Conservation (phyloP, 2,329 filamentous ascomycete species). For the Diplodia corticola region DNA sequence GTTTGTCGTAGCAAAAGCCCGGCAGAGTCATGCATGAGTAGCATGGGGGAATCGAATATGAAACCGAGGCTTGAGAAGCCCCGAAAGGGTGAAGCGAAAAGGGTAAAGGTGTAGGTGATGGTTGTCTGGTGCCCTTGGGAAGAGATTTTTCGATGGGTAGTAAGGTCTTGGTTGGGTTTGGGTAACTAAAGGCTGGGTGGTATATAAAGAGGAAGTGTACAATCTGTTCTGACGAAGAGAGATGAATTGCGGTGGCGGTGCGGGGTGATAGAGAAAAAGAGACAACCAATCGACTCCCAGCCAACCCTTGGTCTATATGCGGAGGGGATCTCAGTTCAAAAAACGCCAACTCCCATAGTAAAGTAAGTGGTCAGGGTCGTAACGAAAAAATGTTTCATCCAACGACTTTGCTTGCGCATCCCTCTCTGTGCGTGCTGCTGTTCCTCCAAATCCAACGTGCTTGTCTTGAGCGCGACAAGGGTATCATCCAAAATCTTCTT, state of each 20-base stretch:
- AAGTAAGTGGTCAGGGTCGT: constrained; percentile 13
- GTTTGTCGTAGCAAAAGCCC: background rate
- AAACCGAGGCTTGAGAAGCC: background rate
- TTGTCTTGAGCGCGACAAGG: constrained; percentile 5
- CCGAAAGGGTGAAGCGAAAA: background rate
- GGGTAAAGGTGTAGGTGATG: background rate
- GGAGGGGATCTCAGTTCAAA: constrained; percentile 4
- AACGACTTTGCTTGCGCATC: constrained; percentile 5
- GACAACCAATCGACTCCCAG: constrained; percentile 15
- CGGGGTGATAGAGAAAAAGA: constrained; percentile 1
- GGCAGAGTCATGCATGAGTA: background rate
- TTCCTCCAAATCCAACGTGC: constrained; percentile 11
- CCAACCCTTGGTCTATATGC: constrained; percentile 16
- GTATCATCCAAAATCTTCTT: constrained; percentile 15
- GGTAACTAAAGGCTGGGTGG: constrained; percentile 18
- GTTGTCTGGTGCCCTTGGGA: background rate
- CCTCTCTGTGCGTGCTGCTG: background rate
- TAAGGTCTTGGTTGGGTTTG: constrained; percentile 17
- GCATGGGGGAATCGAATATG: background rate
- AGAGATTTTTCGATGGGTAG: constrained; percentile 2
- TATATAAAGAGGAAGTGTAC: constrained; percentile 20
- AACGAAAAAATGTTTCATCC: background rate
- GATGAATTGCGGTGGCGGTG: background rate
- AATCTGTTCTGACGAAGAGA: constrained; percentile 18
- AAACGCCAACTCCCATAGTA: constrained; percentile 13